Percentiles rank a stretch among this genome's conserved stretches.
These are phyloP conservation scores for Botryotinia convoluta DNA, from an alignment of 2,329 filamentous ascomycete species.

Conservation along the genomic window DNA sequence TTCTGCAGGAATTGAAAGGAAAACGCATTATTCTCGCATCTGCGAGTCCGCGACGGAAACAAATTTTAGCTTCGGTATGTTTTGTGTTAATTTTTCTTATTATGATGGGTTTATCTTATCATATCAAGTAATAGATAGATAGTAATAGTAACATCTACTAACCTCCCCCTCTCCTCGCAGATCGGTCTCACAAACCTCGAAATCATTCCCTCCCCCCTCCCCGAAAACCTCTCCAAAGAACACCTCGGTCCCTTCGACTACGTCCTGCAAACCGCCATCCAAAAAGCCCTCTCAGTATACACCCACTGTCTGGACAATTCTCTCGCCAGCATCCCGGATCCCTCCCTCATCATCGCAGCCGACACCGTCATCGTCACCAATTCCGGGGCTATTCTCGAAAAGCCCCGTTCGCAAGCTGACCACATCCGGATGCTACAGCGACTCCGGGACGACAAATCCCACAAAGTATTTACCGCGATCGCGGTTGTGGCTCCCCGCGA, in stretches of 20 bases:
- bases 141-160: not conserved
- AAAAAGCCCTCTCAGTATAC: conserved; percentile 75
- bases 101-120: not conserved
- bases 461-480: conserved; percentile 84
- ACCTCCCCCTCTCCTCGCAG: conserved; percentile 46
- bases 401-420: conserved; percentile 76
- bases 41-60: conserved; percentile 78
- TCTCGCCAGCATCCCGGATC: conserved; percentile 53
- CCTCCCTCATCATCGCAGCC: conserved; percentile 80
- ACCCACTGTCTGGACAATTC: conserved; percentile 41
- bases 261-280: conserved; percentile 78
- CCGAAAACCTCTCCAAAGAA: conserved; percentile 80
- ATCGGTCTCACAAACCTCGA: conserved; percentile 81
- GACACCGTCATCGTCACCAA: conserved; percentile 85
- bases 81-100: not conserved
- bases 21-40: conserved; percentile 89
- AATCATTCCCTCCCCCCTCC: conserved; percentile 76
- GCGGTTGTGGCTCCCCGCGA: conserved; percentile 79
- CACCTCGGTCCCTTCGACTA: conserved; percentile 80
- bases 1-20: conserved; percentile 70
- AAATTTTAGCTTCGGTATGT: conserved; percentile 69
- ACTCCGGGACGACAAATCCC: conserved; percentile 71
- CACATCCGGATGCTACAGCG: conserved; percentile 81
- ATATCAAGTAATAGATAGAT: too few species aligned
- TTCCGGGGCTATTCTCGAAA: conserved; percentile 80